Conservation (phyloP, 2,329 filamentous ascomycete genomes). For the Hypoxylon sp. region DNA sequence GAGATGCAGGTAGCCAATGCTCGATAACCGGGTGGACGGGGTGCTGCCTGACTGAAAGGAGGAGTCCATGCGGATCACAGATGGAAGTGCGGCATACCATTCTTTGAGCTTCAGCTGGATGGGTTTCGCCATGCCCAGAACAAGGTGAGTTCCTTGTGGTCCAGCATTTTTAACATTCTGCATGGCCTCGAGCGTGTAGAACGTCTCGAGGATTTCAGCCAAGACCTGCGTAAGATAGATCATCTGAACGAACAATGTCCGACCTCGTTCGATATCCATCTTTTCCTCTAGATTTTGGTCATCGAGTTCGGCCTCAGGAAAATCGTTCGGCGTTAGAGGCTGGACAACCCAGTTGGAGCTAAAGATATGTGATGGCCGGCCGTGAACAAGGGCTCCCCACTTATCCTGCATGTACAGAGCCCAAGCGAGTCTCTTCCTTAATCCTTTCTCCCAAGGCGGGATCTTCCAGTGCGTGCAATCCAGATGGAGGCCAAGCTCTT, state of each 20-base stretch:
- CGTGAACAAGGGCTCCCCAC: constrained; percentile 82
- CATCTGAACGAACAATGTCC: constrained; percentile 81
- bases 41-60: constrained; percentile 62
- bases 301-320: constrained; percentile 76
- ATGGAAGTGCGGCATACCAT: constrained; percentile 81
- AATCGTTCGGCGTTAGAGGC: constrained; percentile 69
- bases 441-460: constrained; percentile 86
- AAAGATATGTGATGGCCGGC: constrained; percentile 77
- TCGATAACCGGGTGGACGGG: constrained; percentile 66
- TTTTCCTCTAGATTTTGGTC: constrained; percentile 74
- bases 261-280: constrained; percentile 76
- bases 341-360: constrained; percentile 76
- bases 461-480: constrained; percentile 92
- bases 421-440: constrained; percentile 90
- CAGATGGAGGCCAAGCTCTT: constrained; percentile 90
- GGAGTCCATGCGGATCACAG: constrained; percentile 75
- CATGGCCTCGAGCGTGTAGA: constrained; percentile 85
- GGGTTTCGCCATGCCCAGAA: constrained; percentile 82
- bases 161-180: constrained; percentile 77
- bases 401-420: constrained; percentile 95
- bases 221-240: constrained; percentile 82
- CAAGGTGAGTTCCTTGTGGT: constrained; percentile 77
- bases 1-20: constrained; percentile 85
- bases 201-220: constrained; percentile 84
- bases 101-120: constrained; percentile 87